These are phyloP conservation scores for Didymellaceae sp. DNA, from an alignment of 2,329 filamentous ascomycete species.

Conservation along the genomic window DNA sequence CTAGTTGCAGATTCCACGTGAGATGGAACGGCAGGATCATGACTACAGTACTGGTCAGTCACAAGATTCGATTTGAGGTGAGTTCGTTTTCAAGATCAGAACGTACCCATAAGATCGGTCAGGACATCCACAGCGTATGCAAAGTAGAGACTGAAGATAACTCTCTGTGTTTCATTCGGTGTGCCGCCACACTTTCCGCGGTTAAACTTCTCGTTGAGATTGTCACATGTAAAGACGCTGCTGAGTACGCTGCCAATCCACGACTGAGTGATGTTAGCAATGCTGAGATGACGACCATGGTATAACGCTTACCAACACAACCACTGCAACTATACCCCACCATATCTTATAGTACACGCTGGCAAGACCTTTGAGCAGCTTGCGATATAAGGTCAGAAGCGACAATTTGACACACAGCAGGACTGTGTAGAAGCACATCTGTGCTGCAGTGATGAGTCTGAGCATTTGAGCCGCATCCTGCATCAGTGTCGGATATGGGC, in stretches of 20 bases:
- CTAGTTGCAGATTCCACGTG: constrained; percentile 47
- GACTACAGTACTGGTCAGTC: constrained; percentile 27
- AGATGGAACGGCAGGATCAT: constrained; percentile 47
- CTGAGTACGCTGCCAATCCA: constrained; percentile 44
- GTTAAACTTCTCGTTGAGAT: constrained; percentile 33
- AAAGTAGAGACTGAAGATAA: constrained; percentile 40
- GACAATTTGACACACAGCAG: not conserved
- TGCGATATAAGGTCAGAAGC: not conserved
- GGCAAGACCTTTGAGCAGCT: not conserved
- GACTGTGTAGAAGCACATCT: not conserved
- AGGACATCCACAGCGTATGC: constrained; percentile 44
- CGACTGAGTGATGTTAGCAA: constrained; percentile 24
- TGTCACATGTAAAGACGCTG: constrained; percentile 43
- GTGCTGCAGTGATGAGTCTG: not conserved
- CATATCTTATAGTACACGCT: not conserved
- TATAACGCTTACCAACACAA: not conserved
- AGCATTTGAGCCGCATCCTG: not conserved
- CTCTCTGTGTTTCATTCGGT: constrained; percentile 10
- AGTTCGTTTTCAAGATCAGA: not conserved
- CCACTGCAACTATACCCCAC: not conserved
- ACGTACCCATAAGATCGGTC: constrained; percentile 43
- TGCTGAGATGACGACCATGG: not conserved
- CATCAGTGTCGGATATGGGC: not conserved
- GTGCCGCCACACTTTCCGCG: constrained; percentile 26
- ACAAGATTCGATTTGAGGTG: no score